Conservation (phyloP, 2,329 filamentous ascomycete genomes). For the Aspergillus thermomutatus region DNA sequence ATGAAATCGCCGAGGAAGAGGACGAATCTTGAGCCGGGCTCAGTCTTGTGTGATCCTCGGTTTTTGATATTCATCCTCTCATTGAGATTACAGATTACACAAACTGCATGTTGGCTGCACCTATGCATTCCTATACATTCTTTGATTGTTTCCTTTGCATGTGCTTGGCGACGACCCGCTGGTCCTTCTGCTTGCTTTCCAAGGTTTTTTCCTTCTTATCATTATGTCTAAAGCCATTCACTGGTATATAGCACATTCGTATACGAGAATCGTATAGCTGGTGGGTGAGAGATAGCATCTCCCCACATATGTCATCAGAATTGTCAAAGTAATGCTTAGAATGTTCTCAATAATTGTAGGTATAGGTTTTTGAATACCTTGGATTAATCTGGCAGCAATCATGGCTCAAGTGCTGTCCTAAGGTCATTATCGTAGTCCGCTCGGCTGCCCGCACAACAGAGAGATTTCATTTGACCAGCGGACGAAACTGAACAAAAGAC, state of each 20-base stretch:
- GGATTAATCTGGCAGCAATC: not conserved
- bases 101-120: not conserved
- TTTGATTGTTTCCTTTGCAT: not conserved
- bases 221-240: slow-evolving; percentile 9
- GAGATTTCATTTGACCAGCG: not conserved
- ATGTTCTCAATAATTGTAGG: not conserved
- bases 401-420: no score
- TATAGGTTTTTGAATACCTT: not conserved
- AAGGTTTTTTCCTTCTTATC: slow-evolving; percentile 11
- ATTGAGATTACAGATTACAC: not conserved
- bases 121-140: not conserved
- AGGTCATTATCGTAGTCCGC: not conserved
- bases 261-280: not conserved
- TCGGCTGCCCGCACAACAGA: not conserved
- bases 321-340: not conserved
- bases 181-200: not conserved
- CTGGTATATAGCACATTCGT: slow-evolving; percentile 9
- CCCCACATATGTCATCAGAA: not conserved
- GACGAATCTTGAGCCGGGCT: slow-evolving; percentile 9
- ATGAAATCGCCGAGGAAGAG: slow-evolving; percentile 36
- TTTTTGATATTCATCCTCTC: not conserved
- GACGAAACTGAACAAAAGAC: not conserved
- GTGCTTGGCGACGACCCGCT: not conserved
- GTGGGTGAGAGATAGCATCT: not conserved
- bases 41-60: not conserved